phyloP scores from a whole-genome alignment of 768 basidiomycete genomes.

The Rhodocollybia butyracea region DNA sequence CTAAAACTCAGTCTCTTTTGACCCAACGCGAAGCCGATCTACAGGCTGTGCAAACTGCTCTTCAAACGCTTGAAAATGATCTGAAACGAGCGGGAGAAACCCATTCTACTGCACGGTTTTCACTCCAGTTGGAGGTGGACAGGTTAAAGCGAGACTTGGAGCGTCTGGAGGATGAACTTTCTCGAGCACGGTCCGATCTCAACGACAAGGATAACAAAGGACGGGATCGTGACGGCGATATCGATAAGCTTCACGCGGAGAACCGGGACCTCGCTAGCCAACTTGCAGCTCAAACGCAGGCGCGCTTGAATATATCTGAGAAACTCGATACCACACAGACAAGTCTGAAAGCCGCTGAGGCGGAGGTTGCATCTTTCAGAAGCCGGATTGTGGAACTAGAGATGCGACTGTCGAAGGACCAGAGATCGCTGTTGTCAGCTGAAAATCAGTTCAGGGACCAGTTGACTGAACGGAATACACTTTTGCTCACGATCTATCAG shows the following conservation, averaged over 20 bases:
- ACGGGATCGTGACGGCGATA: slow-evolving; percentile 65
- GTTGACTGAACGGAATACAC: slow-evolving; percentile 87
- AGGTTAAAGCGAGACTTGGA: slow-evolving; percentile 81
- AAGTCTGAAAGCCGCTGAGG: slow-evolving; percentile 61
- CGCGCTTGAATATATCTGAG: slow-evolving; percentile 80
- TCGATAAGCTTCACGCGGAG: slow-evolving; percentile 77
- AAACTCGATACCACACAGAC: slow-evolving; percentile 77
- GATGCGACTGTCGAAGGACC: slow-evolving; percentile 76
- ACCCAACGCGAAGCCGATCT: slow-evolving; percentile 76
- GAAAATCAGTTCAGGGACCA: slow-evolving; percentile 90
- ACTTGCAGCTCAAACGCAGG: slow-evolving; percentile 83
- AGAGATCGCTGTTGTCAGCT: slow-evolving; percentile 62
- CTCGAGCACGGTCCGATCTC: slow-evolving; percentile 66
- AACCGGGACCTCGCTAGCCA: slow-evolving; percentile 78
- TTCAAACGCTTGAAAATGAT: slow-evolving; percentile 73
- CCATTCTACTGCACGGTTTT: slow-evolving; percentile 79
- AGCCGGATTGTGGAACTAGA: slow-evolving; percentile 73
- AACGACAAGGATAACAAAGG: slow-evolving; percentile 60
- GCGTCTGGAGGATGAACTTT: slow-evolving; percentile 74
- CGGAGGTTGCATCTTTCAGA: slow-evolving; percentile 58
- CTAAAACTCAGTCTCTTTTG: slow-evolving; percentile 61
- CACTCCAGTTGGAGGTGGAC: slow-evolving; percentile 87
- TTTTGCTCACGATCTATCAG: slow-evolving; percentile 90
- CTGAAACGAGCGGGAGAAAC: slow-evolving; percentile 80
- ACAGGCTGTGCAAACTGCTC: slow-evolving; percentile 62